A percentile compares a stretch with the other conserved stretches of the same genome.
These are phyloP conservation scores for Neurospora sublineolata DNA, from an alignment of 495 filamentous ascomycete species.

Conservation along the genomic window DNA sequence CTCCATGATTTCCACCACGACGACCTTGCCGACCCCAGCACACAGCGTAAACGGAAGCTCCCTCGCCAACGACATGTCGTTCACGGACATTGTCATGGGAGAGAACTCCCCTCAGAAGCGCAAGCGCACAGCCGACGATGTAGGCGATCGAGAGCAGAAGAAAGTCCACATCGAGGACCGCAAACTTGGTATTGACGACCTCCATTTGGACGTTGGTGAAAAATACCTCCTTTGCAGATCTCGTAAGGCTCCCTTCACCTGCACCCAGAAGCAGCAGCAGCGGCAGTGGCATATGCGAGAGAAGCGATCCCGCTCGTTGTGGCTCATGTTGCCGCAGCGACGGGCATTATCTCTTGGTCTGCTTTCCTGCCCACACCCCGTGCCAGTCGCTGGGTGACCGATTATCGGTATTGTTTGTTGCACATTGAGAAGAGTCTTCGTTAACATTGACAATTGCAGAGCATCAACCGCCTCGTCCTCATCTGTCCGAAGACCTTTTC, in stretches of 20 bases:
- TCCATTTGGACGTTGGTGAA: conserved; percentile 44
- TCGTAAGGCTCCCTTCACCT: conserved; percentile 45
- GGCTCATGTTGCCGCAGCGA: neutral
- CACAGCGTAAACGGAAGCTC: conserved; percentile 48
- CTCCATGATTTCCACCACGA: conserved; percentile 32
- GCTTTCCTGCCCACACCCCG: neutral
- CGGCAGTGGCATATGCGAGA: neutral
- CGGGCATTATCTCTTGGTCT: neutral
- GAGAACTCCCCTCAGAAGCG: conserved; percentile 41
- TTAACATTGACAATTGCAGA: conserved; percentile 42
- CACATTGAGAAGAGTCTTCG: conserved; percentile 19
- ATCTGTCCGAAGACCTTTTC: conserved; percentile 40
- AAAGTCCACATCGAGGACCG: conserved; percentile 44
- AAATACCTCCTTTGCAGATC: conserved; percentile 50
- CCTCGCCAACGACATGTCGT: conserved; percentile 26
- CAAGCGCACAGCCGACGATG: conserved; percentile 38
- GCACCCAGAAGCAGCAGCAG: conserved; percentile 2
- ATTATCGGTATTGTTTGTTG: conserved; percentile 11
- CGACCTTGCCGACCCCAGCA: conserved; percentile 39
- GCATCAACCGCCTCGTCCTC: conserved; percentile 28
- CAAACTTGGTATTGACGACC: conserved; percentile 42
- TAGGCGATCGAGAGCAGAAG: conserved; percentile 39
- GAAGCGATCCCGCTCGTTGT: neutral
- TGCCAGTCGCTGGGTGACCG: conserved; percentile 4
- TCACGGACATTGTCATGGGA: conserved; percentile 26